Percentiles rank a stretch among this genome's conserved stretches.
Conservation (phyloP, 2,329 filamentous ascomycete species). For the Myotisia sp. region DNA sequence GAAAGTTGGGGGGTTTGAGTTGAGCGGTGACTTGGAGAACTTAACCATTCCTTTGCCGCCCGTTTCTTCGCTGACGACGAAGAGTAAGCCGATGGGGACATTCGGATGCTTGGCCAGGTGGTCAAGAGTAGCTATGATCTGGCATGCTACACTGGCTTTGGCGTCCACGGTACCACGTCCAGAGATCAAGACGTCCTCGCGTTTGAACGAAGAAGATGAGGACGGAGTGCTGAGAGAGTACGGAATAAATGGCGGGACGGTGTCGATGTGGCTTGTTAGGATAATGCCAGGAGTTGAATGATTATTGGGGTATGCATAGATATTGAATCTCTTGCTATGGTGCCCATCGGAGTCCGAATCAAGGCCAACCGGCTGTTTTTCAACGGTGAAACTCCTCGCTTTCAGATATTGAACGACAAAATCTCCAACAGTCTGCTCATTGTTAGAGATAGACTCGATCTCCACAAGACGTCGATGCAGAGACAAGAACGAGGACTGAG, state of each 20-base stretch:
- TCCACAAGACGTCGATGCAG: conserved; percentile 64
- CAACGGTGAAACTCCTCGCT: conserved; percentile 45
- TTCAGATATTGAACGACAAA: conserved; percentile 56
- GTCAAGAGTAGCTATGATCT: conserved; percentile 31
- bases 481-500: conserved; percentile 43
- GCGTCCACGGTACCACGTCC: conserved; percentile 35
- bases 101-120: conserved; percentile 29
- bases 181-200: conserved; percentile 24
- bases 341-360: conserved; percentile 13
- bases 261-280: conserved; percentile 66
- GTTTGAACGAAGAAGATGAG: conserved; percentile 5
- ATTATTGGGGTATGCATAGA: conserved; percentile 47
- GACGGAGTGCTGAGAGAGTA: conserved; percentile 38
- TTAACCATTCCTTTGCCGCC: conserved; percentile 64
- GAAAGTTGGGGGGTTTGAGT: conserved; percentile 36
- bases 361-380: conserved; percentile 38
- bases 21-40: conserved; percentile 34
- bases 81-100: conserved; percentile 38
- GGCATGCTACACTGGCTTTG: conserved; percentile 33
- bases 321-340: conserved; percentile 50
- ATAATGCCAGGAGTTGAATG: conserved; percentile 22
- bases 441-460: conserved; percentile 55
- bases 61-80: conserved; percentile 69
- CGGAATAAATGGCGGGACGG: conserved; percentile 38
- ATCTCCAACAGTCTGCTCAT: conserved; percentile 53